Evolutionary conservation across 352 stramenopile genomes (phyloP), one percentile per base, ranked within the genome.

Genomic region (Plasmopara halstedii): DNA sequence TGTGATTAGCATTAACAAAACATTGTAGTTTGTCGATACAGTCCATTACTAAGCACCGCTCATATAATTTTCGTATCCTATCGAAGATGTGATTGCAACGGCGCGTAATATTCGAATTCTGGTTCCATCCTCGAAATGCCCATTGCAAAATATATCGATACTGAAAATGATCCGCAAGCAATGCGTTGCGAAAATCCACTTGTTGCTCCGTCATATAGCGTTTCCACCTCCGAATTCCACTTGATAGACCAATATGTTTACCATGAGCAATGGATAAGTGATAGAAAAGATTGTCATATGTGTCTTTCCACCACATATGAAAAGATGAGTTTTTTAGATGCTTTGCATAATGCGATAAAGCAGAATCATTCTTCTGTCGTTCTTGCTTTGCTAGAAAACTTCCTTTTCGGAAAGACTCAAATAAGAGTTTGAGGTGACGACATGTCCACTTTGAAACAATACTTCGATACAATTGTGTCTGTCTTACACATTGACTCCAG

Each of bases 111-210:
- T 29, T 17, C 13, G 56, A 36, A 42, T 55, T 54, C 17, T 43
- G 64, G 1, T 27, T 26, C 32, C 40, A 59, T 1, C 29, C 15
- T 29, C 34, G 22, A 39, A 60, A 5, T 11, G 38, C 50, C n/a
- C 36, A 34, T 18, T 25, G 35, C 46, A 62, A 38, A 20, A 7
- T 34, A 23, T 9, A 25, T 45, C 34, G 54, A 40, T 59, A 63
- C 8, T 55, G 42, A 19, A 61, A 69, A 19, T 56, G 66, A 46
- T 70, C 60, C 20, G 64, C 52, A 41, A 63, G 18, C 1, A 73
- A 23, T n/a, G 58, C 23, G 4, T 62, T 51, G 25, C 39, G 43
- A 0, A 48, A 38, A 6, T 3, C 13, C 13, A 11, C 6, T 21
- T 66, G 37, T 2, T 33, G 51, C 18, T 27, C 15, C 11, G 8